Percentiles rank a stretch among this genome's conserved stretches.
These are phyloP conservation scores for Xylaria bambusicola DNA, from an alignment of 495 filamentous ascomycete genomes.

Conservation along the genomic window DNA sequence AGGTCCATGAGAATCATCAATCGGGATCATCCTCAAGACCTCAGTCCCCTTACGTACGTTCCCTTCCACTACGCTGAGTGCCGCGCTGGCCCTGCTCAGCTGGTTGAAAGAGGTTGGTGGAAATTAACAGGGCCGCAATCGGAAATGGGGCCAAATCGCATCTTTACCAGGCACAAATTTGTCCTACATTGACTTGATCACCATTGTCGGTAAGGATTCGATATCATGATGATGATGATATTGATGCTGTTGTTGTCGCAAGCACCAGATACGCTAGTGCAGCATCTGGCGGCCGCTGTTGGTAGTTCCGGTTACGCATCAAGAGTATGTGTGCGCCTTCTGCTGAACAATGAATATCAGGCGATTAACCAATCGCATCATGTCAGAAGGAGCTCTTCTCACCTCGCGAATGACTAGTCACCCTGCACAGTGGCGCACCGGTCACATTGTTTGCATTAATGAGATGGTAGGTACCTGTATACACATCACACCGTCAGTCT, in stretches of 20 bases:
- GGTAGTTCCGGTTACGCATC: background rate
- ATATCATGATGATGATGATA: background rate
- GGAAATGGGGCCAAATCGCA: background rate
- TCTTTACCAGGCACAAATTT: background rate
- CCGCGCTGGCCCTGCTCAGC: background rate
- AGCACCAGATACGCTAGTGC: background rate
- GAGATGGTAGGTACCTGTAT: constrained; percentile 3
- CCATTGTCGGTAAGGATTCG: background rate
- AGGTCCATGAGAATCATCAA: background rate
- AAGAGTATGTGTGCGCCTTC: background rate
- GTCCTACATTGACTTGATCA: background rate
- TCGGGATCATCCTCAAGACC: background rate
- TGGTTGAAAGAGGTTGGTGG: background rate
- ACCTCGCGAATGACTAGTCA: constrained; percentile 10
- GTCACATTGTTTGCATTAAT: constrained; percentile 14
- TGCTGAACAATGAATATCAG: background rate
- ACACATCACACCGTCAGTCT: background rate
- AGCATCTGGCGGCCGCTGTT: background rate
- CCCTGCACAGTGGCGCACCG: constrained; percentile 21
- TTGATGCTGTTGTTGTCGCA: too few relatives aligned
- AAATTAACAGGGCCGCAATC: background rate
- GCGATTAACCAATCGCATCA: constrained; percentile 7
- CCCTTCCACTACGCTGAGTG: background rate
- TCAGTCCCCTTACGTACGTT: background rate
- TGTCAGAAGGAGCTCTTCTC: constrained; percentile 2